These are phyloP conservation scores for Peronospora belbahrii DNA, from an alignment of 352 stramenopile species.

Conservation along the genomic window DNA sequence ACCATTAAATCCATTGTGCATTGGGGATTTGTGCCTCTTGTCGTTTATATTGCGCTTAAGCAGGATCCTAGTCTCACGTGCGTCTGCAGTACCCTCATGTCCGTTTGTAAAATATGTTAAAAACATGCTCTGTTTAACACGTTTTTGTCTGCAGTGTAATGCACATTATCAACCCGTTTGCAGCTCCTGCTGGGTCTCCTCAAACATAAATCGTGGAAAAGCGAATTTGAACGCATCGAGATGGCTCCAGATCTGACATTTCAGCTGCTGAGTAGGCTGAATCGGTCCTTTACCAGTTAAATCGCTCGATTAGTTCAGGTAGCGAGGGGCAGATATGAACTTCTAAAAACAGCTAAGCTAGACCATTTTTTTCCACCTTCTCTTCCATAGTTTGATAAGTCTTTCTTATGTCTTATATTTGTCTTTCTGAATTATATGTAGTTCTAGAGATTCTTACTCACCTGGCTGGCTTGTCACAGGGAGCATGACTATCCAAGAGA, in stretches of 20 bases:
- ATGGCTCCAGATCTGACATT: background rate
- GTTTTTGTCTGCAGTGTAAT: constrained; percentile 33
- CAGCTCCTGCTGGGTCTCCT: constrained; percentile 43
- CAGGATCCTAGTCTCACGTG: constrained; percentile 70
- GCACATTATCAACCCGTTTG: constrained; percentile 72
- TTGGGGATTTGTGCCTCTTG: constrained; percentile 70
- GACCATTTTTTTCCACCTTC: no score
- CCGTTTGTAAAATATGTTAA: background rate
- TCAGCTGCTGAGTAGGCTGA: background rate
- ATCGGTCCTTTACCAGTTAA: background rate
- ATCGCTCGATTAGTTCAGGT: constrained; percentile 8
- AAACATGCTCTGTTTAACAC: background rate
- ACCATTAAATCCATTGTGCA: constrained; percentile 80
- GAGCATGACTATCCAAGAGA: no score
- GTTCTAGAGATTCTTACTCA: constrained; percentile 94
- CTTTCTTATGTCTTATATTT: no score
- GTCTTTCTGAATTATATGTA: constrained; percentile 13
- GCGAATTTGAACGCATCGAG: background rate
- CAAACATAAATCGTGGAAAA: constrained; percentile 30
- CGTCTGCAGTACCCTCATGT: constrained; percentile 13
- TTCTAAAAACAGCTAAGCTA: no score
- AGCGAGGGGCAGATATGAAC: background rate
- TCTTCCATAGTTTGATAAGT: constrained; percentile 15
- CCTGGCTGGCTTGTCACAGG: constrained; percentile 90
- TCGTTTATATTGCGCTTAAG: constrained; percentile 73